Percentiles rank a stretch among this genome's conserved stretches.
Evolutionary conservation across 441 rosid genomes (phyloP).

Genomic region (Caryocar brasiliense): DNA sequence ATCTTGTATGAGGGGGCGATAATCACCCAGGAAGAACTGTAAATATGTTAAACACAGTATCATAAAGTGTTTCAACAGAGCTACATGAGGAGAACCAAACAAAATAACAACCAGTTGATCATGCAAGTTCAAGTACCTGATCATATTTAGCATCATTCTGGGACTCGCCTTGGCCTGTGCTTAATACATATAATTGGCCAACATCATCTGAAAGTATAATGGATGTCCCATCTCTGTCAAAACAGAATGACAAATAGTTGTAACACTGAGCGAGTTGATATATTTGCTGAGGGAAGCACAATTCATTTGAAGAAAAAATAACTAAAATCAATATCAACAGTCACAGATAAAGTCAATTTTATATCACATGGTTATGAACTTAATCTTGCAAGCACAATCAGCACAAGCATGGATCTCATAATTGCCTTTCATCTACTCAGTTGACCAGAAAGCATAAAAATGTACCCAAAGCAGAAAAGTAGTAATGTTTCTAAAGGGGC

Average conservation of each 20-base stretch:
- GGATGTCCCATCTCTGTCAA: slow-evolving; percentile 89
- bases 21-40: slow-evolving; percentile 99
- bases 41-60: slow-evolving; percentile 11
- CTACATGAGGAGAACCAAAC: slow-evolving; percentile 2
- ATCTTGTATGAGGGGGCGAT: slow-evolving; percentile 86
- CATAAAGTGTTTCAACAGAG: neutral
- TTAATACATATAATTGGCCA: slow-evolving; percentile 84
- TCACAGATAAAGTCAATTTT: no score
- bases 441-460: no score
- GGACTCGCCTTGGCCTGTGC: slow-evolving; percentile 98
- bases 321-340: no score
- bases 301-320: no score
- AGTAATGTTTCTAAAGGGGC: no score
- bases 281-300: no score
- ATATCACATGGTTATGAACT: no score
- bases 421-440: no score
- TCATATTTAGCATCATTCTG: slow-evolving; percentile 94
- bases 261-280: slow-evolving; percentile 1
- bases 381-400: no score
- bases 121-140: slow-evolving; percentile 48
- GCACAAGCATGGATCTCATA: no score
- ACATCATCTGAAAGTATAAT: slow-evolving; percentile 98
- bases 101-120: neutral
- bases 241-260: slow-evolving; percentile 10
- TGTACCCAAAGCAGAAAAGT: no score